A percentile compares a stretch with the other conserved stretches of the same genome.
Conservation (phyloP, 2,329 filamentous ascomycete genomes). For the Camptophora hylomeconis region DNA sequence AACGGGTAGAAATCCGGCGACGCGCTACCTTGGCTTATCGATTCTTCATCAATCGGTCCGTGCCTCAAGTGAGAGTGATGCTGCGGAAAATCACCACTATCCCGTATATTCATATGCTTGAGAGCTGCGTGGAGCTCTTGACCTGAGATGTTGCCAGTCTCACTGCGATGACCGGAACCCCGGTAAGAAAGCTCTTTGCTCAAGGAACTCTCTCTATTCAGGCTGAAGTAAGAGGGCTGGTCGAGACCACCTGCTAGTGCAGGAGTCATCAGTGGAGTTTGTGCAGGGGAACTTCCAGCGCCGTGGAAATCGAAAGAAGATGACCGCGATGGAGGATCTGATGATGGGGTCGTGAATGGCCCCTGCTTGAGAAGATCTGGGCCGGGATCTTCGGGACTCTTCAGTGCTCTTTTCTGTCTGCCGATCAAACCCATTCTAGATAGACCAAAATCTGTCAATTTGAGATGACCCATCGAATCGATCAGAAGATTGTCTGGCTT, state of each 20-base stretch:
- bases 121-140: conserved; percentile 77
- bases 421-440: conserved; percentile 96
- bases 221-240: conserved; percentile 87
- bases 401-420: conserved; percentile 85
- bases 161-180: conserved; percentile 72
- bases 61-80: conserved; percentile 28
- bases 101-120: conserved; percentile 61
- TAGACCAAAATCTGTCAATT: conserved; percentile 92
- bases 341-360: conserved; percentile 64
- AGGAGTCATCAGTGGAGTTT: conserved; percentile 78
- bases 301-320: conserved; percentile 84
- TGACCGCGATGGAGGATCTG: conserved; percentile 79
- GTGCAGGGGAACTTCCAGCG: conserved; percentile 57
- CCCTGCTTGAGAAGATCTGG: conserved; percentile 88
- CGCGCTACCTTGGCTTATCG: conserved; percentile 54
- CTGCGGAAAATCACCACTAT: conserved; percentile 34
- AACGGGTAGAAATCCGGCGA: conserved; percentile 66
- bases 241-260: conserved; percentile 53
- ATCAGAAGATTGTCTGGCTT: conserved; percentile 97
- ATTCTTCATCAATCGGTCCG: conserved; percentile 61
- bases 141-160: conserved; percentile 64
- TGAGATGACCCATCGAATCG: conserved; percentile 90
- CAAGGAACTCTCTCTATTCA: conserved; percentile 46
- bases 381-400: conserved; percentile 63
- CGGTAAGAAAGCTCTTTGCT: conserved; percentile 52